Evolutionary conservation across 2,329 filamentous ascomycete species (phyloP), one percentile per base, ranked within the genome.

Genomic region (Fusarium robinianum): DNA sequence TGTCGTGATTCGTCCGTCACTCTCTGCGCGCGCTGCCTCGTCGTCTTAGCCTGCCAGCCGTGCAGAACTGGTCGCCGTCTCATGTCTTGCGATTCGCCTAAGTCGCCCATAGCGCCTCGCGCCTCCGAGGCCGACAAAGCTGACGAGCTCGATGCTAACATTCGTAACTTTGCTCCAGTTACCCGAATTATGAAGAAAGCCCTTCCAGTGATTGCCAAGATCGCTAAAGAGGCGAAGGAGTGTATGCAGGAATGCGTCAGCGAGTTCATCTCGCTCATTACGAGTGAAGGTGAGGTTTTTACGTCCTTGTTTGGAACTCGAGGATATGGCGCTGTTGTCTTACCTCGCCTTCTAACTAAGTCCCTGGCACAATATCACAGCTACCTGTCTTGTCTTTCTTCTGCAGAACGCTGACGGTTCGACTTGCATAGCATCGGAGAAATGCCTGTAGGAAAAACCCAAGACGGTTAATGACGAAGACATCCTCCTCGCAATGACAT

Each of bases 221-320:
- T 99, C 51, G 91, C 91, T 48, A 99, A 99, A 68, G 94, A 99
- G 68, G 94, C 94, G 42, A 99, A 99, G 71, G 94, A 99, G 69
- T 99, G 94, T 73, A 97, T 99, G 94, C 94, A 99, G 71, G 94
- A 99, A 72, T 99, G 94, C 67, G 94, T 99, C 46, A 96, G 91
- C 83, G 94, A 99, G 74, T 99, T 99, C 72, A 99, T 99, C 76
- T 96, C 90, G 6, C 99, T 99, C 78, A 97, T 99, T 67, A 99
- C 94, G 23, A 97, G 92, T 70, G 94, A 99, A 80, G 94, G 94
- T 96, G 70, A 66, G 87, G n/a, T n/a, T n/a, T n/a, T n/a, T n/a
- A n/a, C n/a, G n/a, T n/a, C n/a, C n/a, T n/a, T n/a, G n/a, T n/a
- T n/a, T n/a, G n/a, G n/a, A n/a, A n/a, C n/a, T n/a, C n/a, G n/a